phyloP scores from a whole-genome alignment of 176 grass and related monocot genomes.

The Oryza rufipogon region DNA sequence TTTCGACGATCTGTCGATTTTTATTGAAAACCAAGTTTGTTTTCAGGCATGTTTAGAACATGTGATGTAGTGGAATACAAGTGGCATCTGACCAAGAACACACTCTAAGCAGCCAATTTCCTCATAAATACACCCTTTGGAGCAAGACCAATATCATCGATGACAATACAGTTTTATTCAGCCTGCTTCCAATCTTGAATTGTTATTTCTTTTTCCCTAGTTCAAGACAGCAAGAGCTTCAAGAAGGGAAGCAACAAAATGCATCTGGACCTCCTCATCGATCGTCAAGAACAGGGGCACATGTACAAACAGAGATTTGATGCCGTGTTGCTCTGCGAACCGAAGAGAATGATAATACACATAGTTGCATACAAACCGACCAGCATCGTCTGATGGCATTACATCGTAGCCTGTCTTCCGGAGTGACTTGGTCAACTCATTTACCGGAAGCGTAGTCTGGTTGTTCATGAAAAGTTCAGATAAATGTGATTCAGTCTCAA shows the following conservation, averaged over 20 bases:
- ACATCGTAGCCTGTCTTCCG: constrained; percentile 85
- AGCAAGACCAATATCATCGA: constrained; percentile 42
- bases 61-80: constrained; percentile 36
- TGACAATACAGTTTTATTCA: constrained; percentile 45
- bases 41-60: constrained; percentile 34
- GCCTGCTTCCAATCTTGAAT: constrained; percentile 35
- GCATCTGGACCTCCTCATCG: constrained; percentile 90
- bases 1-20: constrained; percentile 11
- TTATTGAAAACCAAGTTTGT: constrained; percentile 44
- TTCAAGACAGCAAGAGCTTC: constrained; percentile 60
- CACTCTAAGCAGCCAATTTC: constrained; percentile 21
- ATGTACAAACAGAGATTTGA: constrained; percentile 93
- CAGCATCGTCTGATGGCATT: constrained; percentile 80
- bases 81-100: constrained; percentile 30
- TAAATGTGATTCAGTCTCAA: constrained; percentile 5
- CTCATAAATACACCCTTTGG: constrained; percentile 29
- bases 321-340: constrained; percentile 75
- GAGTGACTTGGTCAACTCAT: constrained; percentile 67
- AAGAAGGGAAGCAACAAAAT: constrained; percentile 77
- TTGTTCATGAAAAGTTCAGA: constrained; percentile 1
- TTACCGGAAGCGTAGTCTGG: constrained; percentile 78
- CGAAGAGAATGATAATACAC: constrained; percentile 94
- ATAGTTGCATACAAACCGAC: constrained; percentile 91
- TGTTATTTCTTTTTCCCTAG: constrained; percentile 33
- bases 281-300: constrained; percentile 91